Evolutionary conservation across 192 early-diverging fungal species (phyloP), one percentile per base, ranked within the genome.

Genomic region (Backusella mclennaniae): DNA sequence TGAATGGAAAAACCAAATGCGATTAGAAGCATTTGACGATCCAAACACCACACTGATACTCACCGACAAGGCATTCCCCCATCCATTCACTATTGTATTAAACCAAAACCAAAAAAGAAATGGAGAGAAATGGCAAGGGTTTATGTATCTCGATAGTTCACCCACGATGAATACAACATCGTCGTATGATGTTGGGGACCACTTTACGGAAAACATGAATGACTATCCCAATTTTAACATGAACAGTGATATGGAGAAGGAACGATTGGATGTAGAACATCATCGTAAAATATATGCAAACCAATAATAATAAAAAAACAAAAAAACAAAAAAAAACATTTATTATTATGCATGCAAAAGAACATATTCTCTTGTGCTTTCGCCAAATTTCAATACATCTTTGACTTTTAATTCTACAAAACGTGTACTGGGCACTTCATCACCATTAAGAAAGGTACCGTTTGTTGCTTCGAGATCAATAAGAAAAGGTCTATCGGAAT

Each of bases 391-490:
- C 33, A 99, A 82, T 6, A 93, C 88, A 83, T 99, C 97, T 15
- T 90, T 91, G 31, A 88, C 69, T 53, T 91, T 89, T 41, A 98
- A 84, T 79, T 99, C 96, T 66, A 93, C 88, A 77, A 94, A 99
- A 33, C 96, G 87, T 17, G 92, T 89, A 7, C 84, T 73, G 3
- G 94, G 92, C 23, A 97, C 89, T 63, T 84, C 69, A 5, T 90
- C 84, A 3, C 92, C 92, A 85, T 99, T 99, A 14, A 99, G 85
- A 75, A 88, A 92, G 3, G 95, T 96, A 31, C 95, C 96, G 77
- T 99, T 99, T 12, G 95, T 90, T 36, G 96, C 95, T 49, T 93
- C 92, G 41, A 99, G 85, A 76, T 99, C 97, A 39, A 99, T 97
- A 35, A 99, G 84, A 74, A 96, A 99, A 21, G 96, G 96, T 70